A percentile compares a stretch with the other conserved stretches of the same genome.
These are phyloP conservation scores for Pleurotus sapidus DNA, from an alignment of 768 basidiomycete species.

Conservation along the genomic window DNA sequence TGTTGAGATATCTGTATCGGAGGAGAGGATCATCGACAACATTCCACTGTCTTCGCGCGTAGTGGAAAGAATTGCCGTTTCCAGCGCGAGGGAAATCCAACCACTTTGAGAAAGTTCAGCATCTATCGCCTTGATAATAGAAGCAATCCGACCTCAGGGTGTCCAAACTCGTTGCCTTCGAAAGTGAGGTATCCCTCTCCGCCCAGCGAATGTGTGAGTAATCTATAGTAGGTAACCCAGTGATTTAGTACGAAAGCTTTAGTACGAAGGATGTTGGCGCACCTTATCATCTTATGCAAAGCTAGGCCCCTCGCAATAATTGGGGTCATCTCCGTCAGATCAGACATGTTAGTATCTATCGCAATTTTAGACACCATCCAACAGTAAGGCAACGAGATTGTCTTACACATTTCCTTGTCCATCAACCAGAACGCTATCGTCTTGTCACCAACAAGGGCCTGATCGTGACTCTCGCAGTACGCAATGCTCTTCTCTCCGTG, in stretches of 20 bases:
- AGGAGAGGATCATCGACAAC: slow-evolving; percentile 81
- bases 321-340: slow-evolving; percentile 77
- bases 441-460: slow-evolving; percentile 98
- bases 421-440: slow-evolving; percentile 99
- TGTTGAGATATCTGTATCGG: slow-evolving; percentile 92
- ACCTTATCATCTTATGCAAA: slow-evolving; percentile 98
- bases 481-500: slow-evolving; percentile 90
- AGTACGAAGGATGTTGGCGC: slow-evolving; percentile 13
- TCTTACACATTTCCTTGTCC: slow-evolving; percentile 99
- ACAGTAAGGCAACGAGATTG: background rate
- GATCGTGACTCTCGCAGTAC: slow-evolving; percentile 95
- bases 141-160: slow-evolving; percentile 74
- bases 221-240: slow-evolving; percentile 35
- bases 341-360: slow-evolving; percentile 92
- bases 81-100: slow-evolving; percentile 98
- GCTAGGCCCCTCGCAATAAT: slow-evolving; percentile 86
- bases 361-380: background rate
- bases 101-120: slow-evolving; percentile 55
- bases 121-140: background rate
- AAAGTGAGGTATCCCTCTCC: slow-evolving; percentile 99
- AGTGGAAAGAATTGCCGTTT: slow-evolving; percentile 94
- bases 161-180: slow-evolving; percentile 97
- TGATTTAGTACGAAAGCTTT: background rate
- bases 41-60: slow-evolving; percentile 97
- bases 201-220: slow-evolving; percentile 88